These are phyloP conservation scores for Plasmopara viticola DNA, from an alignment of 352 stramenopile species.

Conservation along the genomic window DNA sequence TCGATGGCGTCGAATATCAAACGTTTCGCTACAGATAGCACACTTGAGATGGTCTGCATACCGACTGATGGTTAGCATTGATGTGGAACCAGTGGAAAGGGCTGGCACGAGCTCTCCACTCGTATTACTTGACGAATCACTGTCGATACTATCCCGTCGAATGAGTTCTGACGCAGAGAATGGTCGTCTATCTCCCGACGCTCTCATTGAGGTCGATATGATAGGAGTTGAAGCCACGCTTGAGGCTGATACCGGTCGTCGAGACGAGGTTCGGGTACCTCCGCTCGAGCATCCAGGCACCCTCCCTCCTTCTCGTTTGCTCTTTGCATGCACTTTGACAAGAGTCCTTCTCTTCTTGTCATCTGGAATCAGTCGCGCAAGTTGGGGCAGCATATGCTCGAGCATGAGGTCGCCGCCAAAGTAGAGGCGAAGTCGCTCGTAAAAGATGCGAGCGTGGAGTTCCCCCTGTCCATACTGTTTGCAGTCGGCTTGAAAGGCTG, in stretches of 20 bases:
- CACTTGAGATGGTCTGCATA: slow-evolving; percentile 58
- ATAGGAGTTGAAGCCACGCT: slow-evolving; percentile 15
- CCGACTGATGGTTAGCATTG: slow-evolving; percentile 28
- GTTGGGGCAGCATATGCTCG: slow-evolving; percentile 72
- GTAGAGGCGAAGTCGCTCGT: slow-evolving; percentile 47
- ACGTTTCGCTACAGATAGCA: slow-evolving; percentile 70
- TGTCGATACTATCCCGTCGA: slow-evolving; percentile 35
- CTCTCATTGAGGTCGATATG: slow-evolving; percentile 6
- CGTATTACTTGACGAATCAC: slow-evolving; percentile 35
- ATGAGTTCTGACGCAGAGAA: slow-evolving; percentile 40
- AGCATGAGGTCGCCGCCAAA: slow-evolving; percentile 74
- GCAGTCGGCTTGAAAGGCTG: slow-evolving; percentile 74
- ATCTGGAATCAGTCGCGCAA: slow-evolving; percentile 71
- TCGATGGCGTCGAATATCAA: slow-evolving; percentile 68
- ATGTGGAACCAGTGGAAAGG: slow-evolving; percentile 15
- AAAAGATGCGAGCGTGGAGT: slow-evolving; percentile 56
- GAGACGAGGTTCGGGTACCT: neutral
- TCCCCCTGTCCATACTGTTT: slow-evolving; percentile 66
- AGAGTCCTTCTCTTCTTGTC: slow-evolving; percentile 72
- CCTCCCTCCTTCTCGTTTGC: slow-evolving; percentile 9
- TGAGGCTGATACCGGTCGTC: slow-evolving; percentile 33
- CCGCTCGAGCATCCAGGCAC: slow-evolving; percentile 2
- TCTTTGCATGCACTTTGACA: slow-evolving; percentile 48
- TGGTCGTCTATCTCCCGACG: slow-evolving; percentile 27
- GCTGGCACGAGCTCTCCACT: slow-evolving; percentile 19